Evolutionary conservation across 768 basidiomycete genomes (phyloP).

Genomic region (Mycena galericulata): DNA sequence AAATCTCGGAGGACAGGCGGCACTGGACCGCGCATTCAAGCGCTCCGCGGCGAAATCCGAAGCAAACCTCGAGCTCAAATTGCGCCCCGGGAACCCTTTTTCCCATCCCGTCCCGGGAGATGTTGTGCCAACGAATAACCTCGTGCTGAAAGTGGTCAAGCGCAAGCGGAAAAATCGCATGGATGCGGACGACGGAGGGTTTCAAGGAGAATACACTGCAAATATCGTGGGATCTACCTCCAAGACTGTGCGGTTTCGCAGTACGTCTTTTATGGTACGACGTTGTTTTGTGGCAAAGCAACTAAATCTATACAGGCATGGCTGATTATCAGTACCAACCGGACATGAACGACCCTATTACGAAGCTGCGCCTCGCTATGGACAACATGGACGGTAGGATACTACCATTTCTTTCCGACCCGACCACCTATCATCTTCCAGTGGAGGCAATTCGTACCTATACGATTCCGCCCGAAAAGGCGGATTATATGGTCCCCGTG

Average conservation of each 20-base stretch:
- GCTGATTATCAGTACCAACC: constrained; percentile 94
- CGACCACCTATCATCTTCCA: constrained; percentile 44
- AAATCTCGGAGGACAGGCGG: constrained; percentile 76
- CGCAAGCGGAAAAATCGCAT: constrained; percentile 56
- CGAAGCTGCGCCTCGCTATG: constrained; percentile 79
- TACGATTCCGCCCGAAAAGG: constrained; percentile 72
- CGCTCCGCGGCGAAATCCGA: constrained; percentile 72
- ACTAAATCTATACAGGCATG: constrained; percentile 70
- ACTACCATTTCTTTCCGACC: background rate
- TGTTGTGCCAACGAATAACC: constrained; percentile 78
- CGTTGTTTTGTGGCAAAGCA: background rate
- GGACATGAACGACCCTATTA: constrained; percentile 74
- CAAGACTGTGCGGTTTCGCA: constrained; percentile 90
- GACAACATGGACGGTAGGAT: constrained; percentile 82
- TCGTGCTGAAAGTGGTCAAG: constrained; percentile 88
- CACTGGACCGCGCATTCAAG: constrained; percentile 83
- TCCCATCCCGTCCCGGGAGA: constrained; percentile 89
- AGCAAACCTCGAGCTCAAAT: constrained; percentile 78
- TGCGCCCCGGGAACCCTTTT: constrained; percentile 81
- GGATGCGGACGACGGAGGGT: constrained; percentile 43
- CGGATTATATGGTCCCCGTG: constrained; percentile 64
- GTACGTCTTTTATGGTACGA: constrained; percentile 60
- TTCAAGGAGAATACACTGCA: constrained; percentile 79
- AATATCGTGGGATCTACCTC: constrained; percentile 80
- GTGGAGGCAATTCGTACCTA: constrained; percentile 83